Evolutionary conservation across 352 stramenopile species (phyloP).

Genomic region (Phytopythium ostracodes): DNA sequence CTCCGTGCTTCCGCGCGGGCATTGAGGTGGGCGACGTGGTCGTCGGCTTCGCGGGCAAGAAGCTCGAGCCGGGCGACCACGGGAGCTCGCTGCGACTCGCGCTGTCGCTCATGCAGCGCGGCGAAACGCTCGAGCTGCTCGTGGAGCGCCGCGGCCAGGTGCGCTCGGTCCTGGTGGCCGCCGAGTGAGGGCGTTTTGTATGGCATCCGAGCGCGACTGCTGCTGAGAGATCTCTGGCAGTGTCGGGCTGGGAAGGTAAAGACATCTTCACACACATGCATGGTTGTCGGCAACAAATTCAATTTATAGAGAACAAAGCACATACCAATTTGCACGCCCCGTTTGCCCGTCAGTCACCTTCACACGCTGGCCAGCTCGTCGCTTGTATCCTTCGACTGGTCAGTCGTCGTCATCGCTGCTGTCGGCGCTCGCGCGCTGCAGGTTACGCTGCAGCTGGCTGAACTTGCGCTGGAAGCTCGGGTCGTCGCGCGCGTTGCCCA

Average conservation of each 20-base stretch:
- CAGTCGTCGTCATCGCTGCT: conserved; percentile 22
- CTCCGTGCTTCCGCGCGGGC: conserved; percentile 39
- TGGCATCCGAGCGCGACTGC: not conserved
- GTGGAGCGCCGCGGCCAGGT: conserved; percentile 30
- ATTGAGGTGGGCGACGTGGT: conserved; percentile 49
- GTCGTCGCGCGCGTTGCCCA: conserved; percentile 27
- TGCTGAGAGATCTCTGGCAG: no score
- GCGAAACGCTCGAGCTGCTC: conserved; percentile 40
- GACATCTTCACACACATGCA: not conserved
- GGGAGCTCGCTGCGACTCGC: conserved; percentile 45
- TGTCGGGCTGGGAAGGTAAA: no score
- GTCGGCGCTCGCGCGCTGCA: conserved; percentile 54
- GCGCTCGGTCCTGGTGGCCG: conserved; percentile 38
- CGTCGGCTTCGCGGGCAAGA: conserved; percentile 43
- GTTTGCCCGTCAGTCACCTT: not conserved
- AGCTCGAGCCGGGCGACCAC: conserved; percentile 43
- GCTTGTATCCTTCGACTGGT: not conserved
- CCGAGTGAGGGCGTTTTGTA: conserved; percentile 20
- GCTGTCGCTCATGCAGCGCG: conserved; percentile 52
- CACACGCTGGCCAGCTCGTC: not conserved
- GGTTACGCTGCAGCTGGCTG: conserved; percentile 52
- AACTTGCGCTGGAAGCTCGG: conserved; percentile 51
- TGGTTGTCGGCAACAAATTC: conserved; percentile 2
- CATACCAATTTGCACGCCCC: not conserved
- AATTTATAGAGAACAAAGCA: conserved; percentile 4